phyloP scores from a whole-genome alignment of 176 grass and related monocot genomes.

The Triticum dicoccoides region DNA sequence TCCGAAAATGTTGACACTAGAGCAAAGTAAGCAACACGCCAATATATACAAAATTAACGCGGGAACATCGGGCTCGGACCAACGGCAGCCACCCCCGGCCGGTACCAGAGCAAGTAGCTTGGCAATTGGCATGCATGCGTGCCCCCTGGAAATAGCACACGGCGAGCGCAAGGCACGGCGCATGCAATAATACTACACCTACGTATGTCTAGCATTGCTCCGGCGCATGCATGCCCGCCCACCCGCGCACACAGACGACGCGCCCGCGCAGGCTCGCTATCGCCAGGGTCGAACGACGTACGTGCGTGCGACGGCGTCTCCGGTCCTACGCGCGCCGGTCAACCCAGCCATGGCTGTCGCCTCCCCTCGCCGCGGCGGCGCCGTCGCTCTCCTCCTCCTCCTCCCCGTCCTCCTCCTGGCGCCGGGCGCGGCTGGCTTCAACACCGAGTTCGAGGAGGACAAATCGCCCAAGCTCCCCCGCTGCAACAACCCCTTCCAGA shows the following conservation, averaged over 20 bases:
- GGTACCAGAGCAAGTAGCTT: not conserved
- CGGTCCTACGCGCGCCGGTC: not conserved
- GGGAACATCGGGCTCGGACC: not conserved
- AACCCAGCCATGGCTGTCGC: conserved; percentile 29
- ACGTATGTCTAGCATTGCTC: too few species aligned
- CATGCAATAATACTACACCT: too few species aligned
- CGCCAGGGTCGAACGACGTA: not conserved
- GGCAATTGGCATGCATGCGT: not conserved
- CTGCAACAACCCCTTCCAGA: conserved; percentile 60
- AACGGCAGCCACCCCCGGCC: conserved; percentile 10
- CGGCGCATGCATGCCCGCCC: conserved; percentile 1
- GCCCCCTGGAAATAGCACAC: not conserved
- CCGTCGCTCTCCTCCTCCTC: conserved; percentile 16
- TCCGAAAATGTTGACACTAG: too few species aligned
- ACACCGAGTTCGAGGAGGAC: conserved; percentile 41
- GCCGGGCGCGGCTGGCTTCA: conserved; percentile 17
- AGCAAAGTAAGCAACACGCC: too few species aligned
- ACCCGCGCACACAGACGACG: not conserved
- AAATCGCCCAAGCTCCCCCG: conserved; percentile 53
- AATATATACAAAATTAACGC: not conserved
- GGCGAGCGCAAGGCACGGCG: not conserved
- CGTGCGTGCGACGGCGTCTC: not conserved
- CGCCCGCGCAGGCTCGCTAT: not conserved
- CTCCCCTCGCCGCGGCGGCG: conserved; percentile 19
- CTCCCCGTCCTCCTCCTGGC: conserved; percentile 33